Evolutionary conservation across 257 asterid genomes (phyloP), one percentile per base, ranked within the genome.

Genomic region (Solanum clarkiae): DNA sequence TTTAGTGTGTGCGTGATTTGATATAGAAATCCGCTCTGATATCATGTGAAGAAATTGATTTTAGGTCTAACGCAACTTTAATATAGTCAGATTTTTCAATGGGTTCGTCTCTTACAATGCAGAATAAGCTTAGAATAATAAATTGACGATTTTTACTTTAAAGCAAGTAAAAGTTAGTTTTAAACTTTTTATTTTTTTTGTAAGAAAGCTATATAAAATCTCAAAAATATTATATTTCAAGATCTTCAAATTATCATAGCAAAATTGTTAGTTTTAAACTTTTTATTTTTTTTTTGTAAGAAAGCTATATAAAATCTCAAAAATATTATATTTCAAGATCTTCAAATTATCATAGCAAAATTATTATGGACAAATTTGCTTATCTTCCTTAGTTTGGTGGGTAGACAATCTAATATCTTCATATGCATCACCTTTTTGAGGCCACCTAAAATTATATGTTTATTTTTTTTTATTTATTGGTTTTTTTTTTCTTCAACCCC

Each of bases 371-470:
- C 20, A 4, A 74, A 9, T 47, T 47, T 47, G 42, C 8, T 22
- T 29, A 66, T 29, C 16, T 22, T 62, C 69, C 69, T 62, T 22
- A 62, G 69, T 62, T 62, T 22, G 69, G 69, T 62, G 66, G 14
- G 12, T 59, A 59, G 29, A 59, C 66, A 59, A n/a, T 20, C 42
- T 36, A 36, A 36, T 4, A 18, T 59, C 29, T n/a, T 63, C 40
- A 10, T 63, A 59, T 8, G 70, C 42, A 63, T 63, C 80, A 72
- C 80, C 80, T 72, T 72, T 72, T 72, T 11, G 80, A 72, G 80
- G 57, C 56, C 36, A 72, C 18, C 80, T 72, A 45, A 75, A 11
- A 47, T 47, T 7, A 47, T 24, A 13, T 45, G 12, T 74, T 75
- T 49, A 4, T 13, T 20, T 44, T 70, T 5, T 20, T 20, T 16